These are phyloP conservation scores for Cyathus striatus DNA, from an alignment of 768 basidiomycete genomes.

Conservation along the genomic window DNA sequence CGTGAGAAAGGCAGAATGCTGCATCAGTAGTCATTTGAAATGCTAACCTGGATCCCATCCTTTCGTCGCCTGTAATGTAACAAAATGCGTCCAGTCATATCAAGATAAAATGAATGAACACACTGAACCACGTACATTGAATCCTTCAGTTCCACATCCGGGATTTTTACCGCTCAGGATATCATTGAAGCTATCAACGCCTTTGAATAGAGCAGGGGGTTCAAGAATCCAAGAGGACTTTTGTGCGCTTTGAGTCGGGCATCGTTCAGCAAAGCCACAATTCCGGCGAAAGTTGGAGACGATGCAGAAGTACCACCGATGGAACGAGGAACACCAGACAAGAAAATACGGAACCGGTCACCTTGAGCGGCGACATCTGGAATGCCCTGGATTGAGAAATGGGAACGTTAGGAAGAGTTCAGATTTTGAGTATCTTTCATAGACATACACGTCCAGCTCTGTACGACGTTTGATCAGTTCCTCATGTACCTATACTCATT, in stretches of 20 bases:
- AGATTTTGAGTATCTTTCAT: background rate
- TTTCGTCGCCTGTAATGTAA: background rate
- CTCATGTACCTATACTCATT: background rate
- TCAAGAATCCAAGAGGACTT: constrained; percentile 54
- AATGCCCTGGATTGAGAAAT: constrained; percentile 38
- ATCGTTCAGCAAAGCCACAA: constrained; percentile 62
- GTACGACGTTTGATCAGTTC: background rate
- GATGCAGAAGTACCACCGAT: constrained; percentile 62
- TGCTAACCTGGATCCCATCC: constrained; percentile 46
- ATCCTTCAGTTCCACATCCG: constrained; percentile 57
- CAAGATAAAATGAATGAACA: background rate
- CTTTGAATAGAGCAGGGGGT: constrained; percentile 51
- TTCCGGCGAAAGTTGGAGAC: constrained; percentile 54
- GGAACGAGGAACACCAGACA: constrained; percentile 24
- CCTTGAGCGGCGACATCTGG: constrained; percentile 67
- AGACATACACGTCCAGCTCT: background rate
- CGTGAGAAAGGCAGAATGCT: constrained; percentile 1
- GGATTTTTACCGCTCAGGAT: constrained; percentile 48
- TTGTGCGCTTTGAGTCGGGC: constrained; percentile 38
- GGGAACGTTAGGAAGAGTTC: background rate
- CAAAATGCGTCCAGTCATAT: background rate
- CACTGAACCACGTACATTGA: constrained; percentile 37
- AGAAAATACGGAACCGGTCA: constrained; percentile 39
- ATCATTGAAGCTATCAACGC: constrained; percentile 41
- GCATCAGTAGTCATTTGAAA: background rate